phyloP scores from a whole-genome alignment of 2,329 filamentous ascomycete species.

The Reticulascus tulasneorum region DNA sequence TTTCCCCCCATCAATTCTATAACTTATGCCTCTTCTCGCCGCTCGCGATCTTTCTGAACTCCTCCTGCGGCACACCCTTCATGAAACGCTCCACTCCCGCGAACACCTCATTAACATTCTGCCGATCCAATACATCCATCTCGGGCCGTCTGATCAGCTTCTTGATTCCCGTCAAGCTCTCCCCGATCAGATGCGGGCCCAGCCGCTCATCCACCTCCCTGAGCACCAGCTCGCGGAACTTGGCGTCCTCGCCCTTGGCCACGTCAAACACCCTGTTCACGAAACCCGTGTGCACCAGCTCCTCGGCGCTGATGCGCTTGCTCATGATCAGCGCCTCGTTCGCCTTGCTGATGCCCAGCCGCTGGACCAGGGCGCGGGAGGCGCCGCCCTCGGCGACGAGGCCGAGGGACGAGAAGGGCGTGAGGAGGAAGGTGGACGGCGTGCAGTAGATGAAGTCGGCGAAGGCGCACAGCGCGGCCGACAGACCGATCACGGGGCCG shows the following conservation, averaged over 20 bases:
- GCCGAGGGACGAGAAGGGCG: slow-evolving; percentile 85
- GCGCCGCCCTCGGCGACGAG: slow-evolving; percentile 87
- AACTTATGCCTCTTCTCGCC: slow-evolving; percentile 95
- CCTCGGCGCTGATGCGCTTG: slow-evolving; percentile 67
- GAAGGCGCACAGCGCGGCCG: slow-evolving; percentile 75
- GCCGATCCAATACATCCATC: slow-evolving; percentile 65
- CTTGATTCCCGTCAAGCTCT: slow-evolving; percentile 82
- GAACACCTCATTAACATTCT: slow-evolving; percentile 83
- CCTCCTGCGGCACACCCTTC: slow-evolving; percentile 75
- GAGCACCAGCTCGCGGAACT: slow-evolving; percentile 69
- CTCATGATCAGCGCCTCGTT: slow-evolving; percentile 95
- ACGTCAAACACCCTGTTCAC: slow-evolving; percentile 74
- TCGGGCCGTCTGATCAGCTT: slow-evolving; percentile 72
- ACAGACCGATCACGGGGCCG: slow-evolving; percentile 84
- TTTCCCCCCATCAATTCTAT: slow-evolving; percentile 35
- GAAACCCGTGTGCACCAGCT: slow-evolving; percentile 73
- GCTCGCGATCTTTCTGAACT: slow-evolving; percentile 79
- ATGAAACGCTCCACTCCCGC: slow-evolving; percentile 78
- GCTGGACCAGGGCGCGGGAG: slow-evolving; percentile 70
- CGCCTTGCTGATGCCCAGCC: slow-evolving; percentile 75
- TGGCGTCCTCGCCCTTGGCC: slow-evolving; percentile 56
- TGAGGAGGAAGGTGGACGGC: slow-evolving; percentile 79
- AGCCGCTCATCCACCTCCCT: slow-evolving; percentile 76
- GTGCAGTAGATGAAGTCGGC: slow-evolving; percentile 91
- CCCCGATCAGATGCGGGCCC: slow-evolving; percentile 73